Evolutionary conservation across 768 basidiomycete species (phyloP).

Genomic region (Leccinum subtestaceum): DNA sequence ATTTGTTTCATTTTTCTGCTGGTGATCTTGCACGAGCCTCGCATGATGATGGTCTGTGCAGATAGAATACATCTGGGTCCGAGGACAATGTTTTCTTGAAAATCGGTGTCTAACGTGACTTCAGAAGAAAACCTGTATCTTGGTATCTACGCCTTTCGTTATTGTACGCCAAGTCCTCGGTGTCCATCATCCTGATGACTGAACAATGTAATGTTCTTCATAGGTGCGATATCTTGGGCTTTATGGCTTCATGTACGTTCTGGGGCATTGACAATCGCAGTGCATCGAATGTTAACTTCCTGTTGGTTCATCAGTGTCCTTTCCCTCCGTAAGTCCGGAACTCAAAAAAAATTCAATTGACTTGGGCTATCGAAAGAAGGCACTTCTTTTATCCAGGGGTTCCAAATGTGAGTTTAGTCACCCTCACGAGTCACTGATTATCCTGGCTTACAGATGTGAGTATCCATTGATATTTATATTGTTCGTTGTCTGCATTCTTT

Average conservation of each 20-base stretch:
- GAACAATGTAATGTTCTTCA: neutral
- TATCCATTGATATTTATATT: neutral
- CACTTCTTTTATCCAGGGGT: constrained; percentile 12
- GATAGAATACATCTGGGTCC: constrained; percentile 17
- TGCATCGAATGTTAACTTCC: neutral
- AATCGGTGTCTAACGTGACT: neutral
- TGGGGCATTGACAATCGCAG: neutral
- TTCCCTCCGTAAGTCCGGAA: neutral
- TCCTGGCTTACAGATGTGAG: constrained; percentile 10
- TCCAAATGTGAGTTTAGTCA: constrained; percentile 1
- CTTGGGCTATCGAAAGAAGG: neutral
- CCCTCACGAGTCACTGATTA: neutral
- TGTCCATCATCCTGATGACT: neutral
- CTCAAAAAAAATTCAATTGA: neutral
- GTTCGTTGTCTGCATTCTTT: neutral
- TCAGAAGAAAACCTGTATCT: constrained; percentile 4
- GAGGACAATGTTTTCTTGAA: neutral
- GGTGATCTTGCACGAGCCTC: neutral
- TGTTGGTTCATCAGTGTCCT: neutral
- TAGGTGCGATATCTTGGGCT: neutral
- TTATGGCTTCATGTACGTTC: neutral
- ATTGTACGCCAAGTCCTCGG: constrained; percentile 1
- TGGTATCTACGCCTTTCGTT: constrained; percentile 9
- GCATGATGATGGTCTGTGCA: neutral
- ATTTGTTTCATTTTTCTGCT: neutral